Base-by-base conservation (phyloP, 192 early-diverging fungal genomes). In the Pilobolus umbonatus region DNA sequence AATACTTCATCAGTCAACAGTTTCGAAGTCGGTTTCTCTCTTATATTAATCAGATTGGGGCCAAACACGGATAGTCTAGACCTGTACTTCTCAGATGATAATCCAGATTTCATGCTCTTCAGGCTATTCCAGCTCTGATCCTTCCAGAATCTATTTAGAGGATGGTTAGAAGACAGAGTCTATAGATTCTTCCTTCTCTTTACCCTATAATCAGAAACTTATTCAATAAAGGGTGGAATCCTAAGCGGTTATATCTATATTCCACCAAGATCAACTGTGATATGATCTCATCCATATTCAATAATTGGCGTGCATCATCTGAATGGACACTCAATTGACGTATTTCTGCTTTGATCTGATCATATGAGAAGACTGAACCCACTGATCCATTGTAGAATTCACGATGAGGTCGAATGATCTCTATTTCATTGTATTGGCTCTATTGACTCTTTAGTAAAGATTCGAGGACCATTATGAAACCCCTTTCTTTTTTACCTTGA, bases 1-100 rank as follows among this genome's bases (percentile, higher is more conserved):
- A 92, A 69, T 14, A 88, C 75, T 64, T 92, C 89, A 64, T 88
- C 82, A 22, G 84, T 61, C 5, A 92, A 61, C 57, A 92, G 64
- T 28, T 81, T 73, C 19, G 60, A 59, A 7, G 71, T 70, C 0
- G 86, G 69, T 58, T 86, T 87, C 49, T 84, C 85, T 55, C 80
- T 56, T n/a, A 88, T 83, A 35, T 88, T 82, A 35, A 89, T 89
- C 57, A 75, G 52, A 72, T 92, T 92, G 14, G 71, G 29, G 4
- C 88, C 89, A 75, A 92, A 92, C 2, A 90, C 76, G 42, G 74
- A 61, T n/a, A 57, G 43, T 9, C 89, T 81, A 62, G 85, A 76
- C 9, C 67, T 65, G 55, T 79, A 71, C 6, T 75, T 69, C 30
- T 80, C 82, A 17, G 69, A 55, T 1, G 65, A 59, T 17, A 89